Base-by-base conservation (phyloP, 768 basidiomycete species). In the Boletus subparvulus region DNA sequence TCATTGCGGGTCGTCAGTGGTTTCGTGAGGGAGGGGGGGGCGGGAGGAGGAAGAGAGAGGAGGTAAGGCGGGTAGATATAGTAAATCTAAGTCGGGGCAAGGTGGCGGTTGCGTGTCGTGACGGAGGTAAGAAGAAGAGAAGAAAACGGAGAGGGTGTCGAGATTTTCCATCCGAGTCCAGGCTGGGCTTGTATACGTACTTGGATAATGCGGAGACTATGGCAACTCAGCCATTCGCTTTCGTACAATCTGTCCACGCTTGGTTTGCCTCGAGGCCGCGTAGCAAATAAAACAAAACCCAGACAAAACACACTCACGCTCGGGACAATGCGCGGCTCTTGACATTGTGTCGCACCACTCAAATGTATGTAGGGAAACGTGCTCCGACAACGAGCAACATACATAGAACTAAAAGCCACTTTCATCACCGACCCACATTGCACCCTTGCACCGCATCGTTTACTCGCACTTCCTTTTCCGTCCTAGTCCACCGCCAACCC, bases 1-100 rank as follows among this genome's bases (percentile, higher is more conserved):
- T 74, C 71, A 72, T 72, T 48, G 65, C 64, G 53, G 59, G 70
- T 71, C 71, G 72, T 72, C 62, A 58, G 60, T 5, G 55, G 2
- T n/a, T 28, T 73, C 71, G 71, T 71, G 65, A 69, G 51, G 53
- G 65, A 69, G 51, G 53, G 30, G 53, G 30, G 56, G 45, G 59
- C 19, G 55, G 37, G 47, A 40, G 39, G n/a, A 40, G 39, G 39
- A 19, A 47, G 39, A 46, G 39, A 24, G 46, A 21, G 49, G 56
- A 33, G 32, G 52, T 58, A 53, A 13, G 11, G 56, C 58, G 60
- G 61, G 60, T 57, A 61, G 63, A 63, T 62, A 58, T 64, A 59
- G 43, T 10, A 28, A 58, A 55, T 45, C 36, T 26, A 41, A 48
- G 54, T 32, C 14, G 21, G 52, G 30, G 35, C 40, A 41, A 40